These are phyloP conservation scores for Rubia yunnanensis DNA, from an alignment of 257 asterid species.

Conservation along the genomic window DNA sequence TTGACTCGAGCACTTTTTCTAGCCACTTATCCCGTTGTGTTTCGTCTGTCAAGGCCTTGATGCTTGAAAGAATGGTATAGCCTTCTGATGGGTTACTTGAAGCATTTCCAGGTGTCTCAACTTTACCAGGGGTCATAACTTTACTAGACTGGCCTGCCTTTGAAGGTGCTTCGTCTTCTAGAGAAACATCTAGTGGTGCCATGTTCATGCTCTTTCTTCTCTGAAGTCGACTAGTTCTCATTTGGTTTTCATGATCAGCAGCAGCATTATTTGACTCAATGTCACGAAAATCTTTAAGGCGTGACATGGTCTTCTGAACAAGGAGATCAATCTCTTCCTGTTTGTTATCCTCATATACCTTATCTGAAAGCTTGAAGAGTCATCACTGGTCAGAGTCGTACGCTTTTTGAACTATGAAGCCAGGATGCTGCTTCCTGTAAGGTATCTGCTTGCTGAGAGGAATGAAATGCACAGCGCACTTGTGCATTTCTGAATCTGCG, in stretches of 20 bases:
- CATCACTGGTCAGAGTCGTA: slow-evolving; percentile 58
- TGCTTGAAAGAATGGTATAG: slow-evolving; percentile 33
- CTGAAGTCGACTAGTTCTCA: slow-evolving; percentile 44
- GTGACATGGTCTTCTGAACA: slow-evolving; percentile 60
- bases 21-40: slow-evolving; percentile 65
- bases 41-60: slow-evolving; percentile 50
- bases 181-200: slow-evolving; percentile 54
- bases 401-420: slow-evolving; percentile 73
- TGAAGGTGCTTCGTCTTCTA: slow-evolving; percentile 45
- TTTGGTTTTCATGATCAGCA: slow-evolving; percentile 49
- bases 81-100: slow-evolving; percentile 41
- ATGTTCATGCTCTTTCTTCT: slow-evolving; percentile 41
- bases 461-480: slow-evolving; percentile 77
- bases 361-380: slow-evolving; percentile 67
- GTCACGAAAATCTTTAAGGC: slow-evolving; percentile 65
- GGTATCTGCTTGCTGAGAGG: slow-evolving; percentile 72
- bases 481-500: slow-evolving; percentile 88
- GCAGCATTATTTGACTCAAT: slow-evolving; percentile 49
- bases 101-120: slow-evolving; percentile 62
- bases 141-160: slow-evolving; percentile 36
- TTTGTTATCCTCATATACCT: slow-evolving; percentile 60
- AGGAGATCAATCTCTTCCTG: slow-evolving; percentile 68
- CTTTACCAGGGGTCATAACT: slow-evolving; percentile 10
- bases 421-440: slow-evolving; percentile 66
- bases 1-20: slow-evolving; percentile 59